phyloP scores from a whole-genome alignment of 305 asterid species.

The Lippia alba region DNA sequence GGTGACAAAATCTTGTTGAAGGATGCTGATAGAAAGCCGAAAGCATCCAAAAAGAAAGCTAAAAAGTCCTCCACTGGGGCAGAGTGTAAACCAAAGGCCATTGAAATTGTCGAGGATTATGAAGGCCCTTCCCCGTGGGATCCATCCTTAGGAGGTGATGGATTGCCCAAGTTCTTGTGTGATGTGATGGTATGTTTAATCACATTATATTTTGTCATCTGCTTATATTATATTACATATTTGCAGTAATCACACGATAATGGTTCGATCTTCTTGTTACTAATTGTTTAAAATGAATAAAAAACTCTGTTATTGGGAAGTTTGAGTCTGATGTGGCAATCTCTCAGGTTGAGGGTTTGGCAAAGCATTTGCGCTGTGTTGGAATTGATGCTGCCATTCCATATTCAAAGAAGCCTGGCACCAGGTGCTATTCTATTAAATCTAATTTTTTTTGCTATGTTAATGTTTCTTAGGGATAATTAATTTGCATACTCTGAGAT shows the following conservation, averaged over 20 bases:
- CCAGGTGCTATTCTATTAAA: conserved; percentile 56
- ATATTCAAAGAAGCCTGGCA: conserved; percentile 70
- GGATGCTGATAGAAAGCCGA: conserved; percentile 79
- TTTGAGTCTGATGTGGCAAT: conserved; percentile 25
- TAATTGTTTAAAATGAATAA: not conserved
- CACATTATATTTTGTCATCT: conserved; percentile 4
- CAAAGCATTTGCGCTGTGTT: conserved; percentile 92
- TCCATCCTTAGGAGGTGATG: conserved; percentile 75
- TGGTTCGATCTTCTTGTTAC: conserved; percentile 1
- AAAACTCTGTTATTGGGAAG: conserved; percentile 1
- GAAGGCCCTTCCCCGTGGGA: conserved; percentile 93
- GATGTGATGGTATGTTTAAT: conserved; percentile 79
- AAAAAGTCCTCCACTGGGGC: conserved; percentile 51
- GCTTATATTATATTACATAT: conserved; percentile 8
- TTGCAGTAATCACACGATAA: conserved; percentile 1
- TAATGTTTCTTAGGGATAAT: no score
- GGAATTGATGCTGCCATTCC: conserved; percentile 97
- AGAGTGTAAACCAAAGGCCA: conserved; percentile 42
- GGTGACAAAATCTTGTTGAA: conserved; percentile 73
- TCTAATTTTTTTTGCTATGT: not conserved
- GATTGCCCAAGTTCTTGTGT: conserved; percentile 86
- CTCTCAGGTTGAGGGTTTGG: conserved; percentile 87
- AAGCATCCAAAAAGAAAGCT: conserved; percentile 62
- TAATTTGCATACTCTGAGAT: no score
- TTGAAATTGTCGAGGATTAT: conserved; percentile 61